Evolutionary conservation across 495 filamentous ascomycete genomes (phyloP), one percentile per base, ranked within the genome.

Genomic region (Neurospora sp.): DNA sequence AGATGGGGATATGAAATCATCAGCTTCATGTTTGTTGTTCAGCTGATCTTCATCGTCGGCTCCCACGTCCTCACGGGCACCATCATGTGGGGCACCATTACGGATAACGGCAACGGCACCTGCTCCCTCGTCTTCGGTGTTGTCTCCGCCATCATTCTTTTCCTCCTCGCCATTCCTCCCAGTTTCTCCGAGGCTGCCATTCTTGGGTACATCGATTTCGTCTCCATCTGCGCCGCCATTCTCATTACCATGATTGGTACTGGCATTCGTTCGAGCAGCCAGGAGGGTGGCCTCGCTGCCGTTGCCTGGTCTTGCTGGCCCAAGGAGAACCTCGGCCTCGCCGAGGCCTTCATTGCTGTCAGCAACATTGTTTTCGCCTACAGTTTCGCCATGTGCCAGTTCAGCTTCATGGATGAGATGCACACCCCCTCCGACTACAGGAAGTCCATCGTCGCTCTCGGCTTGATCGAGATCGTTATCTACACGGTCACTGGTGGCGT

Each of bases 381-480:
- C 81, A 86, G 86, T 74, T 90, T 84, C 83, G 91, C 73, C 87
- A 93, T 83, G 83, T 92, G 77, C 87, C 90, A 76, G 90, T 93
- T 94, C 83, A 87, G 85, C 71, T 89, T 95, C 77, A 91, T 93
- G 77, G 87, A 90, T 72, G 92, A 95, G 79, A 90, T 95, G 86
- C 87, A 90, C 76, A 85, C 87, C 0, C 91, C 91, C 1, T 76
- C 80, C 53, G 88, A 92, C 76, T 93, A 87, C 76, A 83, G 84
- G 71, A 92, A 92, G 82, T 86, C 91, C 3, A 86, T 94, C 41
- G 85, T 85, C 72, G 78, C 89, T 70, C 87, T 92, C 3, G 90
- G 92, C 74, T 73, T 84, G 73, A 87, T 88, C 69, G 90, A 92
- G 76, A 91, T 89, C 41, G 74, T 82, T 73, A 86, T 94, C 39